Conservation (phyloP, 352 stramenopile genomes). For the Phytophthora ramorum region DNA sequence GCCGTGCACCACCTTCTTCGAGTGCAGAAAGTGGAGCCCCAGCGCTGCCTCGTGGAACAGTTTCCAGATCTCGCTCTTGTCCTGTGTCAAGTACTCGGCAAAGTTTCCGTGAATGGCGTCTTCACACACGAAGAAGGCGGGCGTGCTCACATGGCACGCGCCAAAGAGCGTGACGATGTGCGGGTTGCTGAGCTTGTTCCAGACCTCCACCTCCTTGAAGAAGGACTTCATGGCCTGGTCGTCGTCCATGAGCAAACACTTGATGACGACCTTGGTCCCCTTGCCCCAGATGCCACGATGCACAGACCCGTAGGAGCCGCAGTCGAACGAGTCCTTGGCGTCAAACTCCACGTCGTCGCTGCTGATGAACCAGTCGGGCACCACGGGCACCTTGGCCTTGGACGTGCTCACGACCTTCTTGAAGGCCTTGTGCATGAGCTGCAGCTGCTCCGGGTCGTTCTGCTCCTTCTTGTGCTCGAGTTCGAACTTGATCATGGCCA, state of each 20-base stretch:
- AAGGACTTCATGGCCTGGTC: slow-evolving; percentile 20
- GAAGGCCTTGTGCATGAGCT: slow-evolving; percentile 20
- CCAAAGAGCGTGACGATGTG: slow-evolving; percentile 46
- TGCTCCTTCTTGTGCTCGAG: slow-evolving; percentile 22
- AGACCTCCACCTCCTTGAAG: slow-evolving; percentile 41
- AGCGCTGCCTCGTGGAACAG: slow-evolving; percentile 37
- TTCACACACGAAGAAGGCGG: slow-evolving; percentile 41
- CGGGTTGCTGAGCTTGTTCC: slow-evolving; percentile 36
- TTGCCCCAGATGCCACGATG: slow-evolving; percentile 24
- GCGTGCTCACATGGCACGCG: slow-evolving; percentile 41
- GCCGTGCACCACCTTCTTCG: slow-evolving; percentile 65
- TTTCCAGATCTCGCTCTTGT: slow-evolving; percentile 23
- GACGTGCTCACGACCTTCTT: not conserved
- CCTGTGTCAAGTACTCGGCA: slow-evolving; percentile 24
- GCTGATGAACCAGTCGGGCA: slow-evolving; percentile 29
- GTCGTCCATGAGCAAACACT: slow-evolving; percentile 34
- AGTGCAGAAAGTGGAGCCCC: slow-evolving; percentile 72
- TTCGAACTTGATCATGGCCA: slow-evolving; percentile 28
- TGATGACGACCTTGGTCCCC: slow-evolving; percentile 38
- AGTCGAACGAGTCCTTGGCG: slow-evolving; percentile 11
- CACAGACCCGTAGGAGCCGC: slow-evolving; percentile 26
- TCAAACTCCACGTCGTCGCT: slow-evolving; percentile 28
- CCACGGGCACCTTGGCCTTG: not conserved
- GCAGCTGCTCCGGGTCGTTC: not conserved
- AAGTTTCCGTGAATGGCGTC: slow-evolving; percentile 31